phyloP scores from a whole-genome alignment of 225 moss, liverwort and hornwort species.

The Pseudoscleropodium purum region DNA sequence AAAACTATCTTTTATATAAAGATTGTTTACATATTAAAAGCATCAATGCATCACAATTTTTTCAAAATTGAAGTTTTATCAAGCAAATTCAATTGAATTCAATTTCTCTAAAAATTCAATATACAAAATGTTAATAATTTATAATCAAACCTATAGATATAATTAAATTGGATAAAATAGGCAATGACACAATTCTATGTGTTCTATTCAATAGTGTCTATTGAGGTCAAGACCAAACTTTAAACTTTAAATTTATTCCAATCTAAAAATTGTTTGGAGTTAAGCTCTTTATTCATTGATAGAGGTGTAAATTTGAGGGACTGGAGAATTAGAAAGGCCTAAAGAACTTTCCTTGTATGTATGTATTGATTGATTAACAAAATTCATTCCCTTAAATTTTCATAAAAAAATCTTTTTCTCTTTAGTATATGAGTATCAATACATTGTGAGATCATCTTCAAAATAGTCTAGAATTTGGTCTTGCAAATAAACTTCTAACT shows the following conservation, averaged over 20 bases:
- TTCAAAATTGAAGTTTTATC: background rate
- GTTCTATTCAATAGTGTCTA: background rate
- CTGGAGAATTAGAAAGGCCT: background rate
- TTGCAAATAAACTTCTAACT: background rate
- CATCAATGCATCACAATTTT: background rate
- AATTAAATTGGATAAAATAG: background rate
- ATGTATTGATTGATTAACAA: background rate
- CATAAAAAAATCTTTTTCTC: too few species aligned
- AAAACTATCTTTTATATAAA: background rate
- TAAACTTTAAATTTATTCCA: background rate
- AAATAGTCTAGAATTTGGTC: background rate
- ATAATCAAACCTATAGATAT: background rate
- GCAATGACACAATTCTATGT: background rate
- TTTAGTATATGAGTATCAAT: background rate
- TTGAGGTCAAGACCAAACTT: background rate
- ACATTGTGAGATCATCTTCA: background rate
- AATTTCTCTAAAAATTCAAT: background rate
- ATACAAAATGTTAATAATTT: background rate
- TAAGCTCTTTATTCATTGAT: background rate
- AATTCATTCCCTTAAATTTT: too few species aligned
- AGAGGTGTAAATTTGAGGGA: background rate
- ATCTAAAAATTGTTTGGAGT: background rate
- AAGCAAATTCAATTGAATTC: background rate
- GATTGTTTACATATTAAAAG: background rate
- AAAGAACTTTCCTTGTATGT: fast-evolving